These are phyloP conservation scores for Tylopilus felleus DNA, from an alignment of 768 basidiomycete genomes.

Conservation along the genomic window DNA sequence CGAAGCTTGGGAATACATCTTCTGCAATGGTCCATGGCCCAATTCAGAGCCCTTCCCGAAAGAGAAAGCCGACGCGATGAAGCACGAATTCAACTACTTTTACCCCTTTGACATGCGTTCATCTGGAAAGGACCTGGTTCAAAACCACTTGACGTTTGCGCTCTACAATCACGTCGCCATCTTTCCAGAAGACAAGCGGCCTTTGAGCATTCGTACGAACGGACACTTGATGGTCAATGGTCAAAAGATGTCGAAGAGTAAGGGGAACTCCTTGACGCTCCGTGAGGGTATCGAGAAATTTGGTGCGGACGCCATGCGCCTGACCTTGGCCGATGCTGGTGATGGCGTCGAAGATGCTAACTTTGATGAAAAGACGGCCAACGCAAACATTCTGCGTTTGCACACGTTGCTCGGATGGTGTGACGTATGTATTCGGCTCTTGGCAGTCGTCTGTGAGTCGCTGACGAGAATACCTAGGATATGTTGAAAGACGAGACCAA, in stretches of 20 bases:
- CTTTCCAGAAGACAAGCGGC: conserved; percentile 86
- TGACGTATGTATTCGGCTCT: conserved; percentile 53
- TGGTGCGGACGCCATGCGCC: conserved; percentile 90
- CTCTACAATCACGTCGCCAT: conserved; percentile 95
- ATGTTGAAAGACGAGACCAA: conserved; percentile 68
- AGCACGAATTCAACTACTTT: conserved; percentile 92
- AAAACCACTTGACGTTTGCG: conserved; percentile 92
- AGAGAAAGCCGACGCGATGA: conserved; percentile 81
- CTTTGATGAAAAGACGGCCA: conserved; percentile 98
- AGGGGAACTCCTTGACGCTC: conserved; percentile 92
- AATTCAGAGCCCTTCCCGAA: conserved; percentile 56
- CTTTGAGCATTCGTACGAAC: conserved; percentile 88
- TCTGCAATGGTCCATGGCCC: conserved; percentile 77
- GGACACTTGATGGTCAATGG: conserved; percentile 97
- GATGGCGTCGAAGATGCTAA: conserved; percentile 98
- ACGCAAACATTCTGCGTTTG: conserved; percentile 91
- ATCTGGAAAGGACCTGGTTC: conserved; percentile 95
- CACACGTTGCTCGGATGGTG: conserved; percentile 92
- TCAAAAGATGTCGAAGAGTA: conserved; percentile 98
- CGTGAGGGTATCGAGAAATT: conserved; percentile 89
- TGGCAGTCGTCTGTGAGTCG: neutral
- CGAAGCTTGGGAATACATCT: conserved; percentile 95
- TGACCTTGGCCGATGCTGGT: conserved; percentile 93
- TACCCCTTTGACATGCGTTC: conserved; percentile 98
- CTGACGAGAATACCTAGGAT: conserved; percentile 50